Evolutionary conservation across 768 basidiomycete genomes (phyloP), one percentile per base, ranked within the genome.

Genomic region (Podaxis carcinomalis): DNA sequence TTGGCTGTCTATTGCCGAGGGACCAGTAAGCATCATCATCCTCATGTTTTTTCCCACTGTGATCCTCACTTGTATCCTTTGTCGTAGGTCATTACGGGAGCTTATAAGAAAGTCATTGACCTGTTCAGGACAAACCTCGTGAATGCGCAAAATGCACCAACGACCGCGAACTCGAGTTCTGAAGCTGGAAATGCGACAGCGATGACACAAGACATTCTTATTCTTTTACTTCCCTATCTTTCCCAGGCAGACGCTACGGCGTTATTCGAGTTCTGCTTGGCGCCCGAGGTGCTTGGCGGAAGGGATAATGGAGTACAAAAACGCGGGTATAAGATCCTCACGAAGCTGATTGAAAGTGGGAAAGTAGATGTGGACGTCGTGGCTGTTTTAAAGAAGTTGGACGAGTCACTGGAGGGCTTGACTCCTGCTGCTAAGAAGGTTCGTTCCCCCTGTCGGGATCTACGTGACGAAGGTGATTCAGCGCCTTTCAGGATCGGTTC

Each of bases 301-400:
- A 83, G 78, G 66, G 94, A 98, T 68, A 91, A 91, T 54, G 93
- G 87, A 2, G 87, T 96, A 4, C 96, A 98, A 76, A 99, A 99
- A 75, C 92, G 95, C 66, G 92, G 88, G 7, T 98, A 98, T 76
- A 90, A 96, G 69, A 86, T 90, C 16, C 79, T 98, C 14, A 80
- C 88, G 35, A 88, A 88, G 65, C 72, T 94, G 44, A 73, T 88
- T n/a, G 88, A 89, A 68, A 77, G 77, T 55, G 80, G 78, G 0
- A 88, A 89, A 68, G 77, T 88, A 32, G 69, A 70, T 35, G 67
- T 79, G 47, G 82, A 85, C 62, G 81, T 79, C 11, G 86, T 89
- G 61, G 71, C 71, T 9, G 81, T 89, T 27, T 75, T 97, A 25
- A 78, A 83, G 62, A 78, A 80, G 61, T 73, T 98, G 51, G 87